phyloP scores from a whole-genome alignment of 2,329 filamentous ascomycete genomes.

The Colletotrichum tofieldiae region DNA sequence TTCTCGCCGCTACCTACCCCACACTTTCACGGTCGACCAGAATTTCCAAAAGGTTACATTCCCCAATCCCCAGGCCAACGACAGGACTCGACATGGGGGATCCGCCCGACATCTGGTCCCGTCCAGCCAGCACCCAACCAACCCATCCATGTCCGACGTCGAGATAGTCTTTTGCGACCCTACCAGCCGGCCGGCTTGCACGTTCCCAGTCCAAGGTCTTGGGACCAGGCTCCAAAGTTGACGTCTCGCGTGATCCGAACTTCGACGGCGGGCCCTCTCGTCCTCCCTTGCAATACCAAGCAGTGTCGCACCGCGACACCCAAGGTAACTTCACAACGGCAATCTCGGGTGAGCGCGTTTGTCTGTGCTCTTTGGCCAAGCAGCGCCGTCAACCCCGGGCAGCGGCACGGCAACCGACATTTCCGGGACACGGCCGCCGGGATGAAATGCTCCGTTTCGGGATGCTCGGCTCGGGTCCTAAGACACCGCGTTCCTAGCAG shows the following conservation, averaged over 20 bases:
- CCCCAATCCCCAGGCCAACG: slow-evolving; percentile 3
- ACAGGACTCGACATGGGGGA: not conserved
- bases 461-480: not conserved
- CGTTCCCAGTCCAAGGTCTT: not conserved
- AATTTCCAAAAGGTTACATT: slow-evolving; percentile 14
- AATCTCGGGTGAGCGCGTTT: not conserved
- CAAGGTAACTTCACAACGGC: not conserved
- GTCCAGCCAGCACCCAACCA: not conserved
- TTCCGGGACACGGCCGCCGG: not conserved
- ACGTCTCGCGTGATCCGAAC: not conserved
- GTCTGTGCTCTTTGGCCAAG: not conserved
- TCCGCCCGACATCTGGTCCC: slow-evolving; percentile 6
- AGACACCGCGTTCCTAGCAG: not conserved
- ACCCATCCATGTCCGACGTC: not conserved
- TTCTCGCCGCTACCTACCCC: not conserved
- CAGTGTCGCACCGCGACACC: not conserved
- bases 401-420: not conserved
- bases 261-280: not conserved
- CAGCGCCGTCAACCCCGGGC: not conserved
- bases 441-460: not conserved
- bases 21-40: not conserved
- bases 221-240: not conserved
- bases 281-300: not conserved
- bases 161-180: slow-evolving; percentile 16
- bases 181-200: not conserved